Conservation (phyloP, 495 filamentous ascomycete species). For the Talaromyces ruber region DNA sequence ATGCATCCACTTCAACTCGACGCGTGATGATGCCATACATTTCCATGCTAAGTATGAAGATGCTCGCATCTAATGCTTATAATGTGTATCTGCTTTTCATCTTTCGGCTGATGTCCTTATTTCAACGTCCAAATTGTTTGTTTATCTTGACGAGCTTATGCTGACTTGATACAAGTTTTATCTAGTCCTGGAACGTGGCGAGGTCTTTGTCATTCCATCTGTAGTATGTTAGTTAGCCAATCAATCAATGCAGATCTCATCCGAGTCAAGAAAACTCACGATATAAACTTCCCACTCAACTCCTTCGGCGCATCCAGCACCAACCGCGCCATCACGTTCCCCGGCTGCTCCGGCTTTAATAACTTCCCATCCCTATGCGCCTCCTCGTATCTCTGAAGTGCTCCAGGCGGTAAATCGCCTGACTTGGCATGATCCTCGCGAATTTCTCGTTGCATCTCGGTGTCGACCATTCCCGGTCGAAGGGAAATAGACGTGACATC, state of each 20-base stretch:
- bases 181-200: constrained; percentile 48
- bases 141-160: constrained; percentile 23
- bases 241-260: constrained; percentile 4
- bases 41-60: constrained; percentile 94
- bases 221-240: constrained; percentile 26
- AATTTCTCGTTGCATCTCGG: constrained; percentile 84
- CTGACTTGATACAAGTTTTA: constrained; percentile 9
- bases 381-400: constrained; percentile 58
- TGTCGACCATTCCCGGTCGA: constrained; percentile 81
- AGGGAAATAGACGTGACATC: constrained; percentile 62
- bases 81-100: constrained; percentile 83
- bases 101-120: constrained; percentile 70
- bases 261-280: constrained; percentile 39
- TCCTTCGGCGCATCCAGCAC: constrained; percentile 51
- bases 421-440: constrained; percentile 54
- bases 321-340: constrained; percentile 75
- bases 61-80: constrained; percentile 57
- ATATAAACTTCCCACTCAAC: constrained; percentile 67
- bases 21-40: constrained; percentile 61
- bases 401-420: constrained; percentile 51
- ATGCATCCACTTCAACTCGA: not conserved
- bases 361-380: constrained; percentile 61
- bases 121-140: constrained; percentile 14
- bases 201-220: constrained; percentile 69
- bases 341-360: constrained; percentile 75